Evolutionary conservation across 2,329 filamentous ascomycete genomes (phyloP), one percentile per base, ranked within the genome.

Genomic region (Sporothrix mexicana): DNA sequence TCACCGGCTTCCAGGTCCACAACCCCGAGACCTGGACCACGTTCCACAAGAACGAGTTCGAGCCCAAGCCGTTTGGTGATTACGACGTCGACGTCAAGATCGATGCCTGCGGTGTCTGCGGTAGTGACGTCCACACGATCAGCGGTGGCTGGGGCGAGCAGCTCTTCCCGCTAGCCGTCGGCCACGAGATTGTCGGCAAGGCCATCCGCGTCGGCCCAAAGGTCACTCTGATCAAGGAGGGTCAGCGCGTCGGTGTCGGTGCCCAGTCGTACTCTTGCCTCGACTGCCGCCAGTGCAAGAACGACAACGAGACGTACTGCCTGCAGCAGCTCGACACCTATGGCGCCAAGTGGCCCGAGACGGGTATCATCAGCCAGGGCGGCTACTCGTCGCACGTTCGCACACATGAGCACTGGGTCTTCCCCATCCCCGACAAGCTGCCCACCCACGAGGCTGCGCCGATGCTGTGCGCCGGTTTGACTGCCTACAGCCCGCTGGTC

Each of bases 61-160:
- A 90, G 77, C 90, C 95, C 73, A 96, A 97, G 85, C 92, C 92
- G 20, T 97, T 97, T 80, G 93, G 91, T 76, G 93, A 95, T 80
- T 88, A 93, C 82, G 94, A 97, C 80, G 89, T 97, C 78, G 94
- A 97, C 80, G 89, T 97, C 82, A 92, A 95, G 85, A 91, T 97
- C 78, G 90, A 94, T 76, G 91, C 88, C 79, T 95, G 93, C 79
- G 92, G 93, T 79, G 86, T 94, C 70, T 94, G 92, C 80, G 89
- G 91, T 77, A 91, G 88, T 76, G 91, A 94, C 79, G 84, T 92
- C 66, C 91, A 93, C 82, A 93, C 89, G 74, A 87, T 93, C 79
- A 89, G 81, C 78, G 90, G 90, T 75, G 90, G 91, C 74, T 93
- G 91, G 91, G 90, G 88, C 73, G 84, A 82, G 49, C 88, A 89